phyloP scores from a whole-genome alignment of 192 early-diverging fungal genomes.

The Bifiguratus adelaidae region DNA sequence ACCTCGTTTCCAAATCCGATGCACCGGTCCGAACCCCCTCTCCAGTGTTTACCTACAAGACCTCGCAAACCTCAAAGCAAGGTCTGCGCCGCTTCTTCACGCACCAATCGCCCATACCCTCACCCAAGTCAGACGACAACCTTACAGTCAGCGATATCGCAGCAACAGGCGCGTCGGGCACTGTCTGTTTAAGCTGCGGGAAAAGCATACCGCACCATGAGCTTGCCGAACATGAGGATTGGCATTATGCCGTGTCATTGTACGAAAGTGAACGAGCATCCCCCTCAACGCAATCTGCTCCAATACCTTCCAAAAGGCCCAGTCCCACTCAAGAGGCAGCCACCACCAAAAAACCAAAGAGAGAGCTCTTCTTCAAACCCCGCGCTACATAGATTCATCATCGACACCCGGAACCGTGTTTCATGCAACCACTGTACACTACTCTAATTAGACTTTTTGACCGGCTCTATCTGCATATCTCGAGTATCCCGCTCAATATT shows the following conservation, averaged over 20 bases:
- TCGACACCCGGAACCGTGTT: no score
- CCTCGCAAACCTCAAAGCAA: no score
- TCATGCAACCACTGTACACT: no score
- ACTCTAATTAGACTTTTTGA: no score
- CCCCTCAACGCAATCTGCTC: neutral
- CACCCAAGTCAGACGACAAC: slow-evolving; percentile 1
- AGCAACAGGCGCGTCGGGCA: slow-evolving; percentile 1
- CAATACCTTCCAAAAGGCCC: neutral
- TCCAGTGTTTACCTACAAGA: no score
- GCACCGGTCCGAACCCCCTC: slow-evolving; percentile 1
- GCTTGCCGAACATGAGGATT: slow-evolving; percentile 38
- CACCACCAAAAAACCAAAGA: neutral
- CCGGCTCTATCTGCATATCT: no score
- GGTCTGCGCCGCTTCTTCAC: no score
- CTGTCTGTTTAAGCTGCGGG: slow-evolving; percentile 13
- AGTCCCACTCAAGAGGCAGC: neutral
- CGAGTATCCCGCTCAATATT: no score
- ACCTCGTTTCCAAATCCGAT: neutral
- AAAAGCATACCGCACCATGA: slow-evolving; percentile 5
- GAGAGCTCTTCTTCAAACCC: slow-evolving; percentile 6
- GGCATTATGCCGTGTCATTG: slow-evolving; percentile 37
- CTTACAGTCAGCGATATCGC: neutral
- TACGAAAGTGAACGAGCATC: slow-evolving; percentile 11
- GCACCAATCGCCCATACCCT: slow-evolving; percentile 5
- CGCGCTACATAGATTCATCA: neutral